Evolutionary conservation across 805 yeast species (phyloP), one percentile per base, ranked within the genome.

Genomic region (Groenewaldozyma tartarivorans): DNA sequence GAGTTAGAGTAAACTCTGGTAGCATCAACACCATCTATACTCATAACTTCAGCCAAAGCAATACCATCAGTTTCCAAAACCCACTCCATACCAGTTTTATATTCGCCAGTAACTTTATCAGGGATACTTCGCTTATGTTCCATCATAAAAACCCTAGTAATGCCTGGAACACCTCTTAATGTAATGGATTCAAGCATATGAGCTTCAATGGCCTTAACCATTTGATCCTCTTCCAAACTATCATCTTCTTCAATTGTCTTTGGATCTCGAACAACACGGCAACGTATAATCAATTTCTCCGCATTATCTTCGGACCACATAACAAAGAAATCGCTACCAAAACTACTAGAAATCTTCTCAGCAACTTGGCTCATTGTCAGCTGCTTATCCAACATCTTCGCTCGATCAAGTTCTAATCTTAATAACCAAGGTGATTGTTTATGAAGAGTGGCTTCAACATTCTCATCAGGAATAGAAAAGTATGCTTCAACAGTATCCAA

Each of bases 221-320:
- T 81, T 60, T 90, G 94, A 66, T 92, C 99, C 64, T 92, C 99
- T 57, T 92, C 96, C 33, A 90, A 85, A 49, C 88, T 96, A 27
- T 81, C 86, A 46, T 92, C 96, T 55, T 86, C 95, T 53, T 90
- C 96, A 60, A 87, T 62, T 4, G 85, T 71, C 66, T 90, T 90
- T 44, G 95, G 96, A 60, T 88, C 96, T 65, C 98, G 85, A 35
- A 92, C 86, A 52, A 94, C 95, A 71, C 99, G 84, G 72, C 97
- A 90, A 72, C 99, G 94, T 52, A 92, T 83, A 48, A 92, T 81
- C 64, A 92, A 79, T 64, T 87, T 88, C 51, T 90, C 96, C 35
- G 96, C 96, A 56, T 92, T 90, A 69, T 92, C 99, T 71, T 94
- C 98, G 36, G 96, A 86, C 97, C 98, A 92, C 57, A 92, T 92